These are phyloP conservation scores for Plantago major DNA, from an alignment of 257 asterid species.

Conservation along the genomic window DNA sequence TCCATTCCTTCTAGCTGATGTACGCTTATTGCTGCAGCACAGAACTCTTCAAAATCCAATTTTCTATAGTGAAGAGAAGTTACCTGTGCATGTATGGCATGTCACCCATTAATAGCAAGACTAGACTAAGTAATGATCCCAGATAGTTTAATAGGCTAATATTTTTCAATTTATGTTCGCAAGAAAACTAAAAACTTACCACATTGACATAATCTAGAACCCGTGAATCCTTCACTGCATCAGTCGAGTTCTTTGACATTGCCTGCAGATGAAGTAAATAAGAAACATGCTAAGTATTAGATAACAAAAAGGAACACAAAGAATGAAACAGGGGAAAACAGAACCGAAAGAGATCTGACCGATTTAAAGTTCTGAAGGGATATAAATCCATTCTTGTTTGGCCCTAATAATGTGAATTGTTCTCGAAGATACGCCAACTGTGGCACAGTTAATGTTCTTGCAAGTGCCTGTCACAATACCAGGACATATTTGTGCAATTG, in stretches of 20 bases:
- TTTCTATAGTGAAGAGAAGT: constrained; percentile 80
- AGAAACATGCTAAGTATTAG: no score
- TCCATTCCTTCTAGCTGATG: constrained; percentile 84
- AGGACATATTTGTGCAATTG: no score
- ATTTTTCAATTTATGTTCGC: no score
- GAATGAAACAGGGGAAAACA: neutral
- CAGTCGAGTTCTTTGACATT: constrained; percentile 57
- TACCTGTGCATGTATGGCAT: constrained; percentile 41
- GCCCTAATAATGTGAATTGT: constrained; percentile 78
- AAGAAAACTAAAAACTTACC: constrained; percentile 38
- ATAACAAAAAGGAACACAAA: neutral
- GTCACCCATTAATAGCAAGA: neutral
- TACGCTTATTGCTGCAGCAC: constrained; percentile 82
- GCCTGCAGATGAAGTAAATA: constrained; percentile 40
- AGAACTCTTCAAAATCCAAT: constrained; percentile 87
- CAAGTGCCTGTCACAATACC: constrained; percentile 64
- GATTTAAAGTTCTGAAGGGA: constrained; percentile 67
- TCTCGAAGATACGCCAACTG: constrained; percentile 86
- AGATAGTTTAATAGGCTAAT: no score
- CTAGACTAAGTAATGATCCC: neutral
- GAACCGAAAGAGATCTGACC: constrained; percentile 29
- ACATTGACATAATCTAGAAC: constrained; percentile 70
- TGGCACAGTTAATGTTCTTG: constrained; percentile 68
- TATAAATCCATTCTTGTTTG: constrained; percentile 75
- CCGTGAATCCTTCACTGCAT: constrained; percentile 93